These are phyloP conservation scores for Colletotrichum nymphaeae DNA, from an alignment of 2,329 filamentous ascomycete species.

Conservation along the genomic window DNA sequence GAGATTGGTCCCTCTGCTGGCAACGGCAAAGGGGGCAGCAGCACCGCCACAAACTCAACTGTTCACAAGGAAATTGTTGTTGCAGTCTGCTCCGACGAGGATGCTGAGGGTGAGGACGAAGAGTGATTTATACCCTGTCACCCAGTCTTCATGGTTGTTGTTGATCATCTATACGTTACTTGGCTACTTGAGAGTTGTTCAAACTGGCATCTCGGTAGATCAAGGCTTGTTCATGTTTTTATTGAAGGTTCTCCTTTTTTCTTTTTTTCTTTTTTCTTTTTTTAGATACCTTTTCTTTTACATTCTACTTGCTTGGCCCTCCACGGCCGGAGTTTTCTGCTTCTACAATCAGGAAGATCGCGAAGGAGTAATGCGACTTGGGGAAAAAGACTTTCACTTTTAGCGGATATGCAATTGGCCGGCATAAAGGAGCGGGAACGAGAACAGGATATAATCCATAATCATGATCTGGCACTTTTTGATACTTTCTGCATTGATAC, in stretches of 20 bases:
- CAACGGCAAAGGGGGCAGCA: constrained; percentile 32
- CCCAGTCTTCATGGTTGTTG: not conserved
- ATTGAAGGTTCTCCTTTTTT: not conserved
- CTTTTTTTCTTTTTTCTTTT: not conserved
- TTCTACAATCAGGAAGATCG: not conserved
- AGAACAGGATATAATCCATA: not conserved
- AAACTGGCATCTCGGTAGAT: not conserved
- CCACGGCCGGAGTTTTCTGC: not conserved
- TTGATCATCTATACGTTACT: not conserved
- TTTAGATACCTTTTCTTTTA: constrained; percentile 7
- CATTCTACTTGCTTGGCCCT: not conserved
- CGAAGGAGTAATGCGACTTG: not conserved
- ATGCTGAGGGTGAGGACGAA: constrained; percentile 37
- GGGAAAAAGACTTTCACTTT: not conserved
- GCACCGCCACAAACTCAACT: constrained; percentile 4
- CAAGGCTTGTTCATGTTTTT: not conserved
- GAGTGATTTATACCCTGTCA: not conserved
- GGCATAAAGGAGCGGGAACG: not conserved
- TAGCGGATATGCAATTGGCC: not conserved
- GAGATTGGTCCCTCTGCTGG: constrained; percentile 31
- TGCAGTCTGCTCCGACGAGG: constrained; percentile 24
- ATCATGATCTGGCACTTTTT: not conserved
- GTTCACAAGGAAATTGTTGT: constrained; percentile 22
- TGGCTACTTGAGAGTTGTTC: not conserved
- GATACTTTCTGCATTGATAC: constrained; percentile 2